Base-by-base conservation (phyloP, 2,329 filamentous ascomycete species). In the Pseudopyricularia cyperi region DNA sequence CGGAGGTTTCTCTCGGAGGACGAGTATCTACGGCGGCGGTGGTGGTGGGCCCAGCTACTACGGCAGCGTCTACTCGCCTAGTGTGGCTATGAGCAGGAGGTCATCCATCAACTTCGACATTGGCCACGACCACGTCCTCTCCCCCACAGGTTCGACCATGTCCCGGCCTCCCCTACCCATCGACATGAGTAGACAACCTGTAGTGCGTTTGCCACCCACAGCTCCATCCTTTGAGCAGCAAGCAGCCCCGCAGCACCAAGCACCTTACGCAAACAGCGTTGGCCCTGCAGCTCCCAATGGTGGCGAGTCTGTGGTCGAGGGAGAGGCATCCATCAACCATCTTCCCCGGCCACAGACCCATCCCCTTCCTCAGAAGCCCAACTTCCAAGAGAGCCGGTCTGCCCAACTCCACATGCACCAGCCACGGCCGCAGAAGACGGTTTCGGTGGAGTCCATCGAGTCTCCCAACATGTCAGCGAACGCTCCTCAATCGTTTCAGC, bases 401-500 rank as follows among this genome's bases (percentile, higher is more conserved):
- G 72, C 65, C 57, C 66, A 70, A 44, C 71, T 79, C 58, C 79
- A 89, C 1, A 95, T 97, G 82, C 88, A 97, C 64, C 93, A 97
- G 65, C 93, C 93, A 53, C 85, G 88, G 51, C 91, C 93, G 8
- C 90, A 97, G 66, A 97, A 97, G 73, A 77, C 89, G 6, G 88
- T 97, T 32, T 96, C 90, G 9, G 82, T 97, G 54, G 87, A 89
- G 53, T 89, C 89, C 60, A 95, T 97, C 59, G 93, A 97, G 66
- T 87, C 87, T 7, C 89, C 90, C 4, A 82, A 79, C 5, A 75
- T 70, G 59, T 63, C 67, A 53, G 66, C 65, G 50, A 72, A 72
- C 60, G 74, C 58, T 70, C 81, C 68, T 39, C 61, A 65, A 37
- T 62, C 64, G 14, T 71, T 22, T 32, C 30, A 33, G 85, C n/a